Evolutionary conservation across 2,329 filamentous ascomycete genomes (phyloP), one percentile per base, ranked within the genome.

Genomic region (Mollisiaceae sp.): DNA sequence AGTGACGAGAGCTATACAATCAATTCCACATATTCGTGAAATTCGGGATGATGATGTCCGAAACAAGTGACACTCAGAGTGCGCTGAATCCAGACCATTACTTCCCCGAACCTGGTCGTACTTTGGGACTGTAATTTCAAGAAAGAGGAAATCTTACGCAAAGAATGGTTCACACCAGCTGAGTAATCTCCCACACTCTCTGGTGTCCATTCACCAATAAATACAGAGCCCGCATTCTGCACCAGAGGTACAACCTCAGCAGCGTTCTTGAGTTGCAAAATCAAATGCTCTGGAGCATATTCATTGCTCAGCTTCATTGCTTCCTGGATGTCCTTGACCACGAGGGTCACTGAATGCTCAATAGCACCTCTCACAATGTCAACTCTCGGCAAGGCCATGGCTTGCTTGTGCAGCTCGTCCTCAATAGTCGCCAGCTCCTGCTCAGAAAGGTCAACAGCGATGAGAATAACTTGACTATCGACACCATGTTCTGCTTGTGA

Each of bases 121-220:
- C 27, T 32, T 32, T 32, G 27, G 27, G 27, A 6, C 6, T 32
- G 6, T 32, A 32, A 32, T 32, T 32, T 32, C 27, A 32, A 32
- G 27, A 32, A 32, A 59, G 60, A 64, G 22, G 39, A 39, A 56
- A 65, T 90, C 92, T 87, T 90, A 97, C 93, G 95, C 70, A 99
- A 82, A 65, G 92, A 96, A 82, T 99, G 95, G 79, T 99, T 99
- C 50, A 99, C 95, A 75, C 95, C 95, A 61, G 95, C 95, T 69
- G 93, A 97, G 81, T 99, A 99, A 78, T 99, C 95, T 55, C 95
- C 95, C 2, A 99, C 95, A 77, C 92, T 97, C 81, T 99, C 95
- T 6, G 95, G 95, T 0, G 95, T 98, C 95, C 95, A 99, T 70
- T 91, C 85, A 11, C 95, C 95, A 70, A 98, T 89, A 77, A 99